phyloP scores from a whole-genome alignment of 2,329 filamentous ascomycete species.

The Fusarium tanahbumbuense region DNA sequence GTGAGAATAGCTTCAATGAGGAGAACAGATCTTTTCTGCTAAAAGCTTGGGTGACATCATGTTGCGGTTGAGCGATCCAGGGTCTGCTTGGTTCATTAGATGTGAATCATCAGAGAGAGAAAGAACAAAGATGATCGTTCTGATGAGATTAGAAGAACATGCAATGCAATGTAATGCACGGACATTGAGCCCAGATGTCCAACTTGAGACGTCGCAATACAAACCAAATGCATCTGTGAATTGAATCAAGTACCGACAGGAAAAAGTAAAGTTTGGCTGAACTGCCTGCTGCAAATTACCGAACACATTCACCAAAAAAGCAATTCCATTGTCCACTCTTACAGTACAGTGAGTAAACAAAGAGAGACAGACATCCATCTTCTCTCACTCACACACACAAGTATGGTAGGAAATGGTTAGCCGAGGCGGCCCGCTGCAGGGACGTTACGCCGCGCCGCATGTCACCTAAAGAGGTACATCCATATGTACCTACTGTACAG shows the following conservation, averaged over 20 bases:
- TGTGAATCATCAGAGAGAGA: neutral
- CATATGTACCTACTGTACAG: neutral
- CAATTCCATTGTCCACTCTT: neutral
- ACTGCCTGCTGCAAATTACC: neutral
- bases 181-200: neutral
- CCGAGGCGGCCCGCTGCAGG: conserved; percentile 42
- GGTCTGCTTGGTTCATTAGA: conserved; percentile 3
- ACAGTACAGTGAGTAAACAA: neutral
- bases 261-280: neutral
- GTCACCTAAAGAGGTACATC: neutral
- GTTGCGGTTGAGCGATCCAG: conserved; percentile 25
- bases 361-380: neutral
- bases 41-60: conserved; percentile 38
- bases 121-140: conserved; percentile 19
- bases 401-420: conserved; percentile 33
- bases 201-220: neutral
- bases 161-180: neutral
- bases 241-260: neutral
- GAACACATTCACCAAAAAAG: neutral
- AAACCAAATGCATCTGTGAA: neutral
- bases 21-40: neutral
- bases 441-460: conserved; percentile 33
- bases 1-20: conserved; percentile 25
- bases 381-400: neutral
- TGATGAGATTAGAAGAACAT: neutral